Evolutionary conservation across 2,329 filamentous ascomycete species (phyloP).

Genomic region (Westerdykella ornata): DNA sequence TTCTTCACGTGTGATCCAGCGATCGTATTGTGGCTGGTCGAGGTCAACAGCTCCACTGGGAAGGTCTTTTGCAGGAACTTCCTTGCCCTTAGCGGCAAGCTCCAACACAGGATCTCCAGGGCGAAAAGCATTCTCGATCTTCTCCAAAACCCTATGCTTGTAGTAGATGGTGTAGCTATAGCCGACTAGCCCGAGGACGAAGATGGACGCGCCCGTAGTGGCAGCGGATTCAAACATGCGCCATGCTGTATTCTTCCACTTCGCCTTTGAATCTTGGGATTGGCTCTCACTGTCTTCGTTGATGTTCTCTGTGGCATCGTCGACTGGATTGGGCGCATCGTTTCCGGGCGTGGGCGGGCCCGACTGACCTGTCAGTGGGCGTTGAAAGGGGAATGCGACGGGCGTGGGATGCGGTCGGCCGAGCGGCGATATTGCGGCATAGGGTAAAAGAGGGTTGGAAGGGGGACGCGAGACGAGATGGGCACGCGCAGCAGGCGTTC

Average conservation of each 20-base stretch:
- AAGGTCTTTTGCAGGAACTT: constrained; percentile 26
- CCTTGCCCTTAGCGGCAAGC: constrained; percentile 43
- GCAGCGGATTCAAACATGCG: constrained; percentile 49
- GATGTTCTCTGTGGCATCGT: constrained; percentile 28
- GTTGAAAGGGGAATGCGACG: constrained; percentile 7
- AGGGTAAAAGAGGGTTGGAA: constrained; percentile 8
- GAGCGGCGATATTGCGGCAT: constrained; percentile 3
- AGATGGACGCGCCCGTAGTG: constrained; percentile 47
- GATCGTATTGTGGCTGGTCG: constrained; percentile 49
- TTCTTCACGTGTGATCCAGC: constrained; percentile 81
- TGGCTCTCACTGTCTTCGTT: constrained; percentile 14
- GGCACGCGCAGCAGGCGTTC: constrained; percentile 13
- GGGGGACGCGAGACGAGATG: constrained; percentile 16
- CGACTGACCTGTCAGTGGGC: constrained; percentile 30
- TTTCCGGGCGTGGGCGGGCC: constrained; percentile 34
- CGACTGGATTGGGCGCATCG: constrained; percentile 34
- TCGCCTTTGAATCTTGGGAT: constrained; percentile 10
- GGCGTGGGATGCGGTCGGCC: constrained; percentile 7
- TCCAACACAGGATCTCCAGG: constrained; percentile 87
- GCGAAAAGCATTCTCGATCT: constrained; percentile 87
- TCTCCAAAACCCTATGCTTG: constrained; percentile 82
- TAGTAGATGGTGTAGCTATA: constrained; percentile 55
- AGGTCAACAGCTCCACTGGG: constrained; percentile 10
- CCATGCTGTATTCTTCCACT: constrained; percentile 39
- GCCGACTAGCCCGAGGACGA: constrained; percentile 43